These are phyloP conservation scores for Teratosphaeria nubilosa DNA, from an alignment of 2,329 filamentous ascomycete species.

Conservation along the genomic window DNA sequence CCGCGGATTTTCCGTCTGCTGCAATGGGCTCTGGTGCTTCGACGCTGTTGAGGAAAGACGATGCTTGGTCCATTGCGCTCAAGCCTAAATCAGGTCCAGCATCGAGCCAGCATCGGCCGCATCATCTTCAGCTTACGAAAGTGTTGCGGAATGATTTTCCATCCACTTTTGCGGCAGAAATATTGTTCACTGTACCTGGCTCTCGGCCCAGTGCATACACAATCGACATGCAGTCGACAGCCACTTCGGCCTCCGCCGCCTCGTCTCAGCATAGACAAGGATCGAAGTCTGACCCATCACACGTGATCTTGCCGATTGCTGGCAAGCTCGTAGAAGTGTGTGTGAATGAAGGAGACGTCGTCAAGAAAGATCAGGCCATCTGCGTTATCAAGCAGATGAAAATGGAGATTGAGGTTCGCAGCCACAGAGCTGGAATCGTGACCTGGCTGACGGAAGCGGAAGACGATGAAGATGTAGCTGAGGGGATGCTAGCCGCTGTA, in stretches of 20 bases:
- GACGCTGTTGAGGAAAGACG: conserved; percentile 47
- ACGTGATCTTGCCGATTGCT: conserved; percentile 47
- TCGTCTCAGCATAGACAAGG: conserved; percentile 37
- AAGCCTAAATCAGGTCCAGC: conserved; percentile 21
- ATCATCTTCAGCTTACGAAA: conserved; percentile 45
- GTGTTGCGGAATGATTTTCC: conserved; percentile 54
- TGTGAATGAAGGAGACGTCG: conserved; percentile 42
- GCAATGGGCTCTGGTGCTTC: conserved; percentile 27
- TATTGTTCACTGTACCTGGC: conserved; percentile 37
- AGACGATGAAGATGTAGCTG: conserved; percentile 46
- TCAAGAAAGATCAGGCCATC: conserved; percentile 43
- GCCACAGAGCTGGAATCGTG: conserved; percentile 37
- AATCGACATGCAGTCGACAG: conserved; percentile 31
- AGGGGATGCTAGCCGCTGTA: conserved; percentile 44
- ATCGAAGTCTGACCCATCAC: conserved; percentile 38
- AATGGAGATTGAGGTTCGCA: conserved; percentile 56
- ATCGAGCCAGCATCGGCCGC: conserved; percentile 17
- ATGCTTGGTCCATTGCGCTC: conserved; percentile 47
- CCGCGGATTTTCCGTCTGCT: conserved; percentile 16
- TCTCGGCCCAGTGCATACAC: conserved; percentile 31
- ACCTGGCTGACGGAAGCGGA: conserved; percentile 44
- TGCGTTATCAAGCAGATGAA: conserved; percentile 58
- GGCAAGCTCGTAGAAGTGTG: conserved; percentile 51
- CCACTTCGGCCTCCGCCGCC: conserved; percentile 32
- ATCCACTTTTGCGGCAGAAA: conserved; percentile 42